Evolutionary conservation across 2,329 filamentous ascomycete genomes (phyloP).

Genomic region (Fusarium buxicola): DNA sequence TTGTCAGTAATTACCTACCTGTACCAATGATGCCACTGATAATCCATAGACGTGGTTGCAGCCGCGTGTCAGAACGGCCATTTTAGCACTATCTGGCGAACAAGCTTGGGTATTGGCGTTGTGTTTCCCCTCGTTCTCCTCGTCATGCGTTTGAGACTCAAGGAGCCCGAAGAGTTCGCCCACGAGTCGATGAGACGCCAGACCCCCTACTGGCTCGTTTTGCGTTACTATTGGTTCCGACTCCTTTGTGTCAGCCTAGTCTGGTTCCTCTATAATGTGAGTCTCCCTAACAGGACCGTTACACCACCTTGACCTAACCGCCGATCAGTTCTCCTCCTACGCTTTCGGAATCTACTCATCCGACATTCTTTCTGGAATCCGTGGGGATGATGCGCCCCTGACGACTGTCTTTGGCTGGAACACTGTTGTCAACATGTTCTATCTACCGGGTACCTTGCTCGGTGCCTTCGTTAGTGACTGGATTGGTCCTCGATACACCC

Average conservation of each 20-base stretch:
- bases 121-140: slow-evolving; percentile 81
- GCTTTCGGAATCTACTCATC: slow-evolving; percentile 88
- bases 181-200: slow-evolving; percentile 73
- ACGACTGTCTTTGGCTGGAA: slow-evolving; percentile 90
- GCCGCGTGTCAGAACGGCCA: slow-evolving; percentile 70
- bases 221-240: slow-evolving; percentile 79
- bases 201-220: slow-evolving; percentile 66
- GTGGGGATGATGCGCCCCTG: slow-evolving; percentile 68
- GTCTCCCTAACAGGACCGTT: slow-evolving; percentile 30
- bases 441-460: slow-evolving; percentile 82
- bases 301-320: background rate
- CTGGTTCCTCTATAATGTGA: slow-evolving; percentile 85
- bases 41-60: slow-evolving; percentile 59
- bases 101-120: slow-evolving; percentile 80
- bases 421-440: slow-evolving; percentile 88
- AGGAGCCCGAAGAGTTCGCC: slow-evolving; percentile 83
- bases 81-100: slow-evolving; percentile 82
- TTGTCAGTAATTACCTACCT: slow-evolving; percentile 47
- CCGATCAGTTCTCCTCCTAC: slow-evolving; percentile 76
- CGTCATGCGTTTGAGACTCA: slow-evolving; percentile 76
- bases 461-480: slow-evolving; percentile 83
- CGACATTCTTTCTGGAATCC: slow-evolving; percentile 75
- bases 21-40: fast-evolving
- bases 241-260: slow-evolving; percentile 77
- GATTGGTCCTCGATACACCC: slow-evolving; percentile 80